Conservation (phyloP, 495 filamentous ascomycete genomes). For the Daldinia grandis region DNA sequence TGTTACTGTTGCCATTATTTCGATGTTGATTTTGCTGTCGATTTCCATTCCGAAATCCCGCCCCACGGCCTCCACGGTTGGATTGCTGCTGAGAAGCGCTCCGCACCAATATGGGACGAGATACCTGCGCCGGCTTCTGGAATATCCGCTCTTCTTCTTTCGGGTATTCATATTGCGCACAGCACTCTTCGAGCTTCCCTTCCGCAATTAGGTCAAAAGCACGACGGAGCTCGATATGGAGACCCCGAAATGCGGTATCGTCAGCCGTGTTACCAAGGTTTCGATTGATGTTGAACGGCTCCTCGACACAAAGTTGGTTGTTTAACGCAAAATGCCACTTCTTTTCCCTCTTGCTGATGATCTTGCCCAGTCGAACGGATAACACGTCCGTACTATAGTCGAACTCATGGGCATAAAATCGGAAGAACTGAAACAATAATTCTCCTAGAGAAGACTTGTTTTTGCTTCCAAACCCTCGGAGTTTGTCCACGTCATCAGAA, state of each 20-base stretch:
- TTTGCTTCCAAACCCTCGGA: slow-evolving; percentile 75
- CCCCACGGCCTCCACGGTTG: slow-evolving; percentile 63
- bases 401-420: slow-evolving; percentile 91
- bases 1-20: slow-evolving; percentile 47
- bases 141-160: slow-evolving; percentile 80
- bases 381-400: slow-evolving; percentile 86
- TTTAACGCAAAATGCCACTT: slow-evolving; percentile 79
- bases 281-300: slow-evolving; percentile 92
- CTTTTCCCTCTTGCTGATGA: slow-evolving; percentile 87
- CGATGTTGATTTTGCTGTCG: slow-evolving; percentile 64
- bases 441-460: slow-evolving; percentile 86
- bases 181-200: slow-evolving; percentile 79
- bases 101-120: slow-evolving; percentile 58
- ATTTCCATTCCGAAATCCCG: slow-evolving; percentile 63
- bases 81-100: slow-evolving; percentile 61
- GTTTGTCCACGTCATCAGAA: slow-evolving; percentile 79
- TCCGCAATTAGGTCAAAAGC: slow-evolving; percentile 83
- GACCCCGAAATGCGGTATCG: slow-evolving; percentile 87
- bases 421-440: slow-evolving; percentile 92
- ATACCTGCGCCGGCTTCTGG: slow-evolving; percentile 70
- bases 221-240: slow-evolving; percentile 87
- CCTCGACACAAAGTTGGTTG: slow-evolving; percentile 91
- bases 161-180: slow-evolving; percentile 84
- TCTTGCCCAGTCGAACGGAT: slow-evolving; percentile 83
- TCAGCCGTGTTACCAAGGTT: slow-evolving; percentile 98